phyloP scores from a whole-genome alignment of 768 basidiomycete genomes.

The Calocybe gangraenosa region DNA sequence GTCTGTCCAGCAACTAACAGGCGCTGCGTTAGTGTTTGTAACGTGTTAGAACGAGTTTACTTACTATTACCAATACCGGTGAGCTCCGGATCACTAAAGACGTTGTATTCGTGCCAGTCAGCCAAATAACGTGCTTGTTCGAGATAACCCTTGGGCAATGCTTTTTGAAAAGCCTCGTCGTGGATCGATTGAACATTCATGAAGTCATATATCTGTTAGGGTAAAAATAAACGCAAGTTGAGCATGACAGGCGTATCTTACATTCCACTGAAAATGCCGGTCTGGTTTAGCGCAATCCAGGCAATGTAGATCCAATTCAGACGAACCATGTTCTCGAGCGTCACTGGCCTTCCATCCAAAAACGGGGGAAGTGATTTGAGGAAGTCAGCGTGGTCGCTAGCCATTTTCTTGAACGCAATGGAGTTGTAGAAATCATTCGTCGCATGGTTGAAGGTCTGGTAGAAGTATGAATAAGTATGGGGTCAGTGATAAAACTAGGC shows the following conservation, averaged over 20 bases:
- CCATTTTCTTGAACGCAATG: conserved; percentile 41
- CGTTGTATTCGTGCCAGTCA: conserved; percentile 68
- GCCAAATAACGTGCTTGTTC: conserved; percentile 57
- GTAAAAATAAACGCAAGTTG: not conserved
- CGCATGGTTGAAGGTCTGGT: conserved; percentile 42
- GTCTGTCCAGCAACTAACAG: conserved; percentile 61
- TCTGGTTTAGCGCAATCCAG: not conserved
- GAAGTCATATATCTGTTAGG: conserved; percentile 57
- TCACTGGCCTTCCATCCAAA: conserved; percentile 50
- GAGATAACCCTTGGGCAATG: conserved; percentile 45
- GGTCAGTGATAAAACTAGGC: not conserved
- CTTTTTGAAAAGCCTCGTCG: conserved; percentile 46
- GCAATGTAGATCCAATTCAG: not conserved
- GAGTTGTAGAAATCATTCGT: conserved; percentile 56
- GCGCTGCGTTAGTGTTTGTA: not conserved
- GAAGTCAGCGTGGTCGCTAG: conserved; percentile 41
- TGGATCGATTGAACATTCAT: conserved; percentile 73
- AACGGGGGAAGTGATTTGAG: conserved; percentile 44
- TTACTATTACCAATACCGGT: conserved; percentile 66
- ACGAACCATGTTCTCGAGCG: conserved; percentile 56
- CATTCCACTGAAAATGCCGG: conserved; percentile 29
- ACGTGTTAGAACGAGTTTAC: conserved; percentile 9
- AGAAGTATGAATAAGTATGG: not conserved
- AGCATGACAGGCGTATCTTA: conserved; percentile 15
- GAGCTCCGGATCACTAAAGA: conserved; percentile 51